phyloP scores from a whole-genome alignment of 2,329 filamentous ascomycete species.

The Hypoxylon sp. region DNA sequence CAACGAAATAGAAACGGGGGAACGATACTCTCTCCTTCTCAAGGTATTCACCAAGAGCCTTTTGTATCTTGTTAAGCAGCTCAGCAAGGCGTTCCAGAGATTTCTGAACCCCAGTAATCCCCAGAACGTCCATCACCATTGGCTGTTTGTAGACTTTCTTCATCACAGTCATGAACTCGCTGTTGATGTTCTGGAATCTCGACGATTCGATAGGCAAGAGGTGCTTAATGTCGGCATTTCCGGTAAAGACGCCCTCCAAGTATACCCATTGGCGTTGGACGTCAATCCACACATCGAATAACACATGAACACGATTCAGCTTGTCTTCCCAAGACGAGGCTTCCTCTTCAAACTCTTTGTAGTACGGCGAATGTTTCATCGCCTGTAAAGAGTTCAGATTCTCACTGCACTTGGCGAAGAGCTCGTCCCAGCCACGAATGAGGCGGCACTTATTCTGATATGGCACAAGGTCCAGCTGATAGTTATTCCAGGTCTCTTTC shows the following conservation, averaged over 20 bases:
- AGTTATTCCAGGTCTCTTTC: conserved; percentile 96
- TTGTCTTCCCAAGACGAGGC: conserved; percentile 98
- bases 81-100: conserved; percentile 96
- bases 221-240: conserved; percentile 99
- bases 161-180: conserved; percentile 98
- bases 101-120: conserved; percentile 95
- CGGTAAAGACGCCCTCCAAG: conserved; percentile 97
- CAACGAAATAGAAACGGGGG: conserved; percentile 98
- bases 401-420: conserved; percentile 98
- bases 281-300: conserved; percentile 99
- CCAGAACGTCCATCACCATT: conserved; percentile 93
- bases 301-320: conserved; percentile 93
- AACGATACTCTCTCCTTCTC: conserved; percentile 98
- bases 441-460: conserved; percentile 99
- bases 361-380: conserved; percentile 99
- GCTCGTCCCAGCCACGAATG: conserved; percentile 96
- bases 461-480: conserved; percentile 91
- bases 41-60: conserved; percentile 97
- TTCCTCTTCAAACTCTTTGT: conserved; percentile 99
- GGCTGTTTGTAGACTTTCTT: conserved; percentile 99
- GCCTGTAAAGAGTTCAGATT: conserved; percentile 97
- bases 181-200: conserved; percentile 99
- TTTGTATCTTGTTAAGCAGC: conserved; percentile 98
- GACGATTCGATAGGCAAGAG: conserved; percentile 95
- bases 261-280: conserved; percentile 99